Evolutionary conservation across 2,329 filamentous ascomycete species (phyloP), one percentile per base, ranked within the genome.

Genomic region (Colletotrichum sublineola): DNA sequence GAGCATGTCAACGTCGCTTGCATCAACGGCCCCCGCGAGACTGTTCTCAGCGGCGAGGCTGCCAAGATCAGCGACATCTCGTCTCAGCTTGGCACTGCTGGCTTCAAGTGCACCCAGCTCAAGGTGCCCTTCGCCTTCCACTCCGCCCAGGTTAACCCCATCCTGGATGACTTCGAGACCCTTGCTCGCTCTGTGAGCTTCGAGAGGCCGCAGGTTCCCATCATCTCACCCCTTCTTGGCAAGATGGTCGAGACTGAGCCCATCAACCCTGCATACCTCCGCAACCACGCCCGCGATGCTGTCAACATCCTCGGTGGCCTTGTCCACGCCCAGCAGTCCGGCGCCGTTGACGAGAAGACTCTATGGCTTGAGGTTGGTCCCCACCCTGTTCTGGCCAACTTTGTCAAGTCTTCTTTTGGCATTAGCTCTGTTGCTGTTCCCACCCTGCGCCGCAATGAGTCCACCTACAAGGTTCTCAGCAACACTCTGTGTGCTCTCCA

Each of bases 1-100:
- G 67, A 75, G 76, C 82, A 80, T 6, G 79, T 86, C 65, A 87
- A 88, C 50, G 76, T 89, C 42, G 92, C 94, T 20, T 96, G 94
- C 83, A 88, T 94, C 79, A 97, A 97, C 76, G 90, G 92, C 0
- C 90, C 91, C 0, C 85, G 89, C 63, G 93, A 94, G 78, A 95
- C 91, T 12, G 94, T 96, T 2, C 84, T 96, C n/a, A 84, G 83
- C 31, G 87, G 86, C 12, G 77, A 78, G 12, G 81, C 82, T 0
- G 76, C 77, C 1, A 80, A 86, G 65, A 82, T 89, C 50, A 77
- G 81, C 4, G 79, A 83, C 5, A 83, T 90, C 20, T 85, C 87
- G 11, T 72, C 77, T 50, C 74, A 77, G 68, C 77, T 83, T 29
- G 75, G 74, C 50, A 77, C 52, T 38, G 78, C 73, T 15, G 82